These are phyloP conservation scores for Ilyonectria robusta DNA, from an alignment of 2,329 filamentous ascomycete species.

Conservation along the genomic window DNA sequence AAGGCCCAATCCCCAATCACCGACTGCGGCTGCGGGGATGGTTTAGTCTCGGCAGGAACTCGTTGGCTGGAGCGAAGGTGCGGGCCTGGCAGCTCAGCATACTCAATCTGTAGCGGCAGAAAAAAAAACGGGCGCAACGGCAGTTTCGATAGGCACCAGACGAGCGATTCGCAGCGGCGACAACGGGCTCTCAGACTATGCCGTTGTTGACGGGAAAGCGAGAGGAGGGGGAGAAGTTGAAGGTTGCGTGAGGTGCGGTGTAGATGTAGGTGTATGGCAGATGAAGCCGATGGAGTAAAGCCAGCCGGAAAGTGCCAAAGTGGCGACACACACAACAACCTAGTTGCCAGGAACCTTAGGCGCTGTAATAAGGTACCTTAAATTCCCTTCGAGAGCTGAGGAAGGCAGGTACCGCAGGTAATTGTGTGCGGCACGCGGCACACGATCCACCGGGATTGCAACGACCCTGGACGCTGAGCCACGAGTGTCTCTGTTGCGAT, in stretches of 20 bases:
- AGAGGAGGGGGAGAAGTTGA: conserved; percentile 1
- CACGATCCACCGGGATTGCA: conserved; percentile 1
- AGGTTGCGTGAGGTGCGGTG: conserved; percentile 23
- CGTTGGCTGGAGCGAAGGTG: conserved; percentile 40
- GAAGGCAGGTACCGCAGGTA: background rate
- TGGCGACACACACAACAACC: conserved; percentile 12
- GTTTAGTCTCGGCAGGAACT: conserved; percentile 43
- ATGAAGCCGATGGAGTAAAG: conserved; percentile 11
- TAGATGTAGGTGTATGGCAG: conserved; percentile 11
- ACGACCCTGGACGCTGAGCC: background rate
- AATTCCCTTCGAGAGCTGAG: background rate
- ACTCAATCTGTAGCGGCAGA: conserved; percentile 28
- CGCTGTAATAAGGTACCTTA: conserved; percentile 12
- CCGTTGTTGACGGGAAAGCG: conserved; percentile 1
- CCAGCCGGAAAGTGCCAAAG: conserved; percentile 9
- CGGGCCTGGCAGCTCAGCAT: conserved; percentile 39
- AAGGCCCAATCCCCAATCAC: conserved; percentile 32
- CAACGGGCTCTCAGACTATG: conserved; percentile 3
- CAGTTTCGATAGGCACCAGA: background rate
- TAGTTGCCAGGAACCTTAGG: conserved; percentile 11
- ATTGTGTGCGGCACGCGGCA: background rate
- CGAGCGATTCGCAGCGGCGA: conserved; percentile 13
- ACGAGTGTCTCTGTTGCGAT: conserved; percentile 6
- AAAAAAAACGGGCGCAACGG: conserved; percentile 12
- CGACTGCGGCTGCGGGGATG: conserved; percentile 45